A percentile compares a stretch with the other conserved stretches of the same genome.
Evolutionary conservation across 2,329 filamentous ascomycete species (phyloP).

Genomic region (Hymenoscyphus repandus): DNA sequence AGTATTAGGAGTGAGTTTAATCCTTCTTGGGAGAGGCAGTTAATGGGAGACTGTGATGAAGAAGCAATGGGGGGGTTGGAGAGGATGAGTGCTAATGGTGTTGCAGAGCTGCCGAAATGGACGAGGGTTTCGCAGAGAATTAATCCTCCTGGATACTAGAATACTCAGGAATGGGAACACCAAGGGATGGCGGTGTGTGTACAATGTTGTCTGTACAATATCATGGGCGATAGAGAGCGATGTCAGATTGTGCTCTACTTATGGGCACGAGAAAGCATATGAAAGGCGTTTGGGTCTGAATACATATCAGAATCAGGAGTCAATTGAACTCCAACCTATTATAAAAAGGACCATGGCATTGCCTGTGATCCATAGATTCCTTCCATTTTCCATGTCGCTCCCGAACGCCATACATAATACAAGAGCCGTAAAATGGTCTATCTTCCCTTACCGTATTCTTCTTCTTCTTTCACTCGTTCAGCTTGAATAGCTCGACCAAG

Average conservation of each 20-base stretch:
- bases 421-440: conserved; percentile 29
- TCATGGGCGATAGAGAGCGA: not conserved
- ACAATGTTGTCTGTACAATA: not conserved
- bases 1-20: conserved; percentile 80
- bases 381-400: conserved; percentile 19
- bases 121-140: conserved; percentile 89
- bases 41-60: not conserved
- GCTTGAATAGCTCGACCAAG: conserved; percentile 73
- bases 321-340: not conserved
- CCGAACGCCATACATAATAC: conserved; percentile 13
- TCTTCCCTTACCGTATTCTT: conserved; percentile 53
- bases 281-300: not conserved
- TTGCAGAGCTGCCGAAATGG: conserved; percentile 78
- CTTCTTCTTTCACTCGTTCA: conserved; percentile 52
- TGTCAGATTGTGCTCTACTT: not conserved
- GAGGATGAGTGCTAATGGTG: conserved; percentile 6
- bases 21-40: not conserved
- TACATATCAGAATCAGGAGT: conserved; percentile 2
- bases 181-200: not conserved
- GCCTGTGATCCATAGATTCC: conserved; percentile 6
- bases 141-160: conserved; percentile 86
- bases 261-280: not conserved
- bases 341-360: conserved; percentile 3
- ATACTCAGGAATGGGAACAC: too few species aligned
- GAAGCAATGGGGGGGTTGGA: not conserved